A percentile compares a stretch with the other conserved stretches of the same genome.
Evolutionary conservation across 306 rosid genomes (phyloP).

Genomic region (Castanopsis chinensis): DNA sequence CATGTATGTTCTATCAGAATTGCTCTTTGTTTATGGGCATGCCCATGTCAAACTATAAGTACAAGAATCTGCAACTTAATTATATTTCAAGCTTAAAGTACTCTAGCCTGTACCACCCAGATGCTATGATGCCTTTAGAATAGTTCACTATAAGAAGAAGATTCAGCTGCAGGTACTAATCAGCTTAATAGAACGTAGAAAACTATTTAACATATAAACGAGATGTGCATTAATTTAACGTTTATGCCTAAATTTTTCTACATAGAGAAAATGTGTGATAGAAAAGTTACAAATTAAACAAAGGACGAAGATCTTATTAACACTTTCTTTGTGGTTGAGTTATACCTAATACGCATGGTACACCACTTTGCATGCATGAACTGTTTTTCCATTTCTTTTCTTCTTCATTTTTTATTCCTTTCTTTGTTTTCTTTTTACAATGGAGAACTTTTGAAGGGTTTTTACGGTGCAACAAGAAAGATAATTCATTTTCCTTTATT

Average conservation of each 20-base stretch:
- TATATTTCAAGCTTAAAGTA: background rate
- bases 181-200: background rate
- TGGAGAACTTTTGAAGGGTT: no score
- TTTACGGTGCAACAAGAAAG: no score
- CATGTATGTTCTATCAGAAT: background rate
- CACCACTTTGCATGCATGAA: no score
- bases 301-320: no score
- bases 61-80: background rate
- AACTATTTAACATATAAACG: background rate
- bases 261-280: no score
- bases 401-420: background rate
- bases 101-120: background rate
- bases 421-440: background rate
- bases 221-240: background rate
- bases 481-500: background rate
- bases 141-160: background rate
- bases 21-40: background rate
- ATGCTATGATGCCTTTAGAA: background rate
- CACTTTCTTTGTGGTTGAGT: no score
- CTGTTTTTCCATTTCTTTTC: background rate
- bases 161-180: background rate
- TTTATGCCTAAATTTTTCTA: no score
- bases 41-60: background rate
- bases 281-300: no score
- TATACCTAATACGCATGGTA: no score